Base-by-base conservation (phyloP, 495 filamentous ascomycete genomes). In the Penicillium macrosclerotiorum region DNA sequence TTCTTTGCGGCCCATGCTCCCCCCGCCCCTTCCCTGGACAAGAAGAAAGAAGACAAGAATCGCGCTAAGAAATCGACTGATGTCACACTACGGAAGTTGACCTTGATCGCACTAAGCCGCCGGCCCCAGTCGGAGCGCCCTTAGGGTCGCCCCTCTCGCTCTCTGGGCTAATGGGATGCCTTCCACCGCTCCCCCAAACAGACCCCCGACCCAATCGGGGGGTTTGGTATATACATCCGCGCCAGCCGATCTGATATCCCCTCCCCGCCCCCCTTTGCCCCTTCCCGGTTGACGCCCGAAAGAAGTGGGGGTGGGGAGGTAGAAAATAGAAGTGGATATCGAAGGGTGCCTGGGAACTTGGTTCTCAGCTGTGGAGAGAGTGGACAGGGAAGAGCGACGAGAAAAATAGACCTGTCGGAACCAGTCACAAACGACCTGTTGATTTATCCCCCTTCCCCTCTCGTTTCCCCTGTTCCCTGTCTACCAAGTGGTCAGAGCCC, bases 131-230 rank as follows among this genome's bases (percentile, higher is more conserved):
- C 38, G 43, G 22, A 30, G 18, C 20, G 2, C 19, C 6, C 16
- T n/a, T 12, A 30, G 34, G 22, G 19, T 12, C 5, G 23, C 5
- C 37, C 19, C 11, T 18, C 37, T 5, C 30, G n/a, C n/a, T n/a
- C n/a, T n/a, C n/a, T n/a, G 17, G 11, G 25, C 54, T 45, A 55
- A 62, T 59, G 49, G 55, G 58, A 59, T 50, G 20, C 6, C 51
- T 57, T 51, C 57, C 57, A 54, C 50, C 27, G 32, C 19, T 17
- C 42, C 36, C 22, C 19, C 8, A 43, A 31, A 37, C 8, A 29
- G 36, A 31, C 17, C 18, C 45, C 51, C 32, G 51, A 37, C 47
- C 49, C 59, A 62, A 59, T 59, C 59, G 59, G 59, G 57, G 59
- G n/a, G 27, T 8, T 26, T 39, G 3, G 12, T 36, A 5, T 5